phyloP scores from a whole-genome alignment of 352 stramenopile genomes.

The Phytophthora agathidicida region DNA sequence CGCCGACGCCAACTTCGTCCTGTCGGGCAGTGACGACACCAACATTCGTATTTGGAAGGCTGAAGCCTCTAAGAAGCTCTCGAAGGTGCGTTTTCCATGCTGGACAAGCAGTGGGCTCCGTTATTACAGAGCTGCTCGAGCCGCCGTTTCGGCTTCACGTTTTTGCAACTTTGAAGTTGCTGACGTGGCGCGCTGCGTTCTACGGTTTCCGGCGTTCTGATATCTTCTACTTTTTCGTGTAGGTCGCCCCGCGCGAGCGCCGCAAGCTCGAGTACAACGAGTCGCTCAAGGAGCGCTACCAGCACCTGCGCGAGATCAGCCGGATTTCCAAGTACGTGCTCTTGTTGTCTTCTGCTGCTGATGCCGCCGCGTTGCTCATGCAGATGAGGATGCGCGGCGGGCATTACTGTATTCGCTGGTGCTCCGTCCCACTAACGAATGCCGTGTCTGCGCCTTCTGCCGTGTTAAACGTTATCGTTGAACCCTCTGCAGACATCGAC shows the following conservation, averaged over 20 bases:
- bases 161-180: slow-evolving; percentile 29
- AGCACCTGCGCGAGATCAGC: slow-evolving; percentile 95
- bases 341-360: slow-evolving; percentile 9
- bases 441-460: slow-evolving; percentile 19
- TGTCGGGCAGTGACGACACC: slow-evolving; percentile 99
- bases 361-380: slow-evolving; percentile 1
- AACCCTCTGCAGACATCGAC: slow-evolving; percentile 78
- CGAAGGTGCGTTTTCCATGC: slow-evolving; percentile 69
- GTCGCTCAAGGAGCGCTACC: slow-evolving; percentile 96
- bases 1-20: slow-evolving; percentile 94
- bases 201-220: slow-evolving; percentile 21
- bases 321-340: slow-evolving; percentile 87
- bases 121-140: neutral
- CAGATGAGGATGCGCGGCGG: slow-evolving; percentile 6
- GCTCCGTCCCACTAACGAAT: slow-evolving; percentile 25
- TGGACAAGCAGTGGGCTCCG: too few relatives aligned
- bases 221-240: slow-evolving; percentile 24
- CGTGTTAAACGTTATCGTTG: slow-evolving; percentile 20
- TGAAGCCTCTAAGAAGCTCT: slow-evolving; percentile 93
- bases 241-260: slow-evolving; percentile 78
- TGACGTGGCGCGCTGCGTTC: slow-evolving; percentile 16
- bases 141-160: slow-evolving; percentile 4
- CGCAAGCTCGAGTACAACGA: slow-evolving; percentile 97
- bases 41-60: slow-evolving; percentile 99
- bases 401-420: neutral